A percentile compares a stretch with the other conserved stretches of the same genome.
phyloP scores from a whole-genome alignment of 768 basidiomycete genomes.

The Rhodosporidiobolus odoratus region DNA sequence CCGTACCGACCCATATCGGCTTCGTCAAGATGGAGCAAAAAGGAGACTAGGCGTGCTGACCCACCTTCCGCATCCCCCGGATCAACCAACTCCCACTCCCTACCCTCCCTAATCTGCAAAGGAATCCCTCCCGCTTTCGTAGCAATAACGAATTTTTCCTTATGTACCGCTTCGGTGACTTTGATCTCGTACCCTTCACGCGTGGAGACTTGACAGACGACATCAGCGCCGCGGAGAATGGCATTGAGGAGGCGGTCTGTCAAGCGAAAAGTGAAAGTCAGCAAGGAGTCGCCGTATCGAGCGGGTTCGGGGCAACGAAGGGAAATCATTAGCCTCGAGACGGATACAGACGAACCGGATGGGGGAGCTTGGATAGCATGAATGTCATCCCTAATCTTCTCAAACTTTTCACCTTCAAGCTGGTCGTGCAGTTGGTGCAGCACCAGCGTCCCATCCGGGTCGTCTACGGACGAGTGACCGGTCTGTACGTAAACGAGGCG shows the following conservation, averaged over 20 bases:
- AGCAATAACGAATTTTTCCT: slow-evolving; percentile 79
- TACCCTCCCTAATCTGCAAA: slow-evolving; percentile 78
- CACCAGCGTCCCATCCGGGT: slow-evolving; percentile 66
- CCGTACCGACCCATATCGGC: background rate
- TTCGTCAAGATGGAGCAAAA: background rate
- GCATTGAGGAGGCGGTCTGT: slow-evolving; percentile 57
- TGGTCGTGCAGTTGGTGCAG: slow-evolving; percentile 25
- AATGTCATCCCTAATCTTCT: slow-evolving; percentile 48
- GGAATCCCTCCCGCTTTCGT: slow-evolving; percentile 87
- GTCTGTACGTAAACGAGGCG: background rate
- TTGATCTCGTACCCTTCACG: slow-evolving; percentile 98
- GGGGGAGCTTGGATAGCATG: slow-evolving; percentile 75
- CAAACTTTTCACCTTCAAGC: slow-evolving; percentile 1
- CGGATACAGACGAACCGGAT: background rate
- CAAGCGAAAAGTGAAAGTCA: background rate
- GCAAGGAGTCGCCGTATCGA: background rate
- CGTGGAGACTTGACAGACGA: slow-evolving; percentile 83
- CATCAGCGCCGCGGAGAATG: slow-evolving; percentile 79
- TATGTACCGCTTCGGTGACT: slow-evolving; percentile 70
- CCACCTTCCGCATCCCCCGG: slow-evolving; percentile 61
- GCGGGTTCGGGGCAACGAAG: background rate
- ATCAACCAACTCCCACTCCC: slow-evolving; percentile 77
- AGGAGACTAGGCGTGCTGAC: background rate
- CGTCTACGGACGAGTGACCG: slow-evolving; percentile 89
- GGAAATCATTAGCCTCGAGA: background rate